Base-by-base conservation (phyloP, 768 basidiomycete genomes). In the Phlebiopsis gigantea region DNA sequence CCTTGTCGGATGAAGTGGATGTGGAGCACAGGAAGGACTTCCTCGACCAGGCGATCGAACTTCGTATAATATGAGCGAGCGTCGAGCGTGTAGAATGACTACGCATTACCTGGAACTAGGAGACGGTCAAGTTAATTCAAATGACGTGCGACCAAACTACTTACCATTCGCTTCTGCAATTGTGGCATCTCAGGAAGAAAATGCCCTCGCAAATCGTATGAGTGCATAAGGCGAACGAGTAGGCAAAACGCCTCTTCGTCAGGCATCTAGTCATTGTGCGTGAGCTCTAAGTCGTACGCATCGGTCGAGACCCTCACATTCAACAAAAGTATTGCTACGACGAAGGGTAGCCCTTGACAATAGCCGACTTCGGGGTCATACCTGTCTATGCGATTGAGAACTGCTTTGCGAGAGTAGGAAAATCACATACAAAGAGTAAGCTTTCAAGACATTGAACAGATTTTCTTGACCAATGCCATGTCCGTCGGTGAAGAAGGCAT, bases 111-210 rank as follows among this genome's bases (percentile, higher is more conserved):
- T 85, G 84, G 65, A 83, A 87, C 84, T 84, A 56, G 34, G 41
- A 46, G 41, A 55, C 53, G 4, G 8, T 39, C 34, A 39, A 39
- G 2, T 25, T 46, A 1, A 47, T 28, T 31, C 15, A 15, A 15
- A 34, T 39, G 12, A 26, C 44, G 47, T 44, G 9, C 25, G 28
- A 54, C 19, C 1, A n/a, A 44, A 24, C 68, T 84, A 12, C 58
- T 73, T 67, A 90, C 89, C 58, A 99, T 79, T 21, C 96, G 91
- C 43, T 94, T 74, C 68, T 98, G 97, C 5, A 99, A 70, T 62
- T 93, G 96, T 0, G 97, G 97, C 97, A 99, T 99, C 66, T 99
- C 96, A 3, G 97, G 95, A n/a, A 98, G 77, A 73, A 94, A 99
- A 72, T 98, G 96, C 1, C 93, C 93, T 44, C 96, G 85, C 2